Base-by-base conservation (phyloP, 768 basidiomycete species). In the Pilatotrama ljubarskyi region DNA sequence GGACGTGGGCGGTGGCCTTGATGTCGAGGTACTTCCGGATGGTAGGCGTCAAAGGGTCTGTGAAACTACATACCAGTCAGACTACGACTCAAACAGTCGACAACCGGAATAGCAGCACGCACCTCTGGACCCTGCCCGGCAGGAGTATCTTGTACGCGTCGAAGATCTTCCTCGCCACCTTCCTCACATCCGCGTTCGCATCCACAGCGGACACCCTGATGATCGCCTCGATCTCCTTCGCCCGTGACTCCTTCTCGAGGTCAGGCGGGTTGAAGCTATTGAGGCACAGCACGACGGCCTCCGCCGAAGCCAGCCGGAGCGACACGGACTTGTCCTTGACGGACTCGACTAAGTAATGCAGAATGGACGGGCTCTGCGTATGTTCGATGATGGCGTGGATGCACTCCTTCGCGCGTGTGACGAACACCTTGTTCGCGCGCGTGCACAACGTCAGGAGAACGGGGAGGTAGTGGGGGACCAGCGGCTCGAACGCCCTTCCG, bases 261-360 rank as follows among this genome's bases (percentile, higher is more conserved):
- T 92, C 89, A 0, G 89, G 88, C 9, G 90, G 91, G 72, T 90
- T 91, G 70, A 86, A 87, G 65, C 82, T 85, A 60, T 89, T 89
- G 52, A 93, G 75, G 62, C 85, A 88, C 15, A 80, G 77, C 49
- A 92, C 68, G 0, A 85, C 77, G 29, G 83, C 78, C 71, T 93
- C 90, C 3, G 84, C 82, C n/a, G 84, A 82, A 17, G 81, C 79
- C 5, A 89, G 68, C 52, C 93, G 81, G 26, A 88, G 74, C 2
- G 83, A 81, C 18, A 77, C 72, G 15, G 87, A 85, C 69, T 93
- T 93, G 70, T 93, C 90, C 68, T 82, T 83, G 53, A 84, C 69
- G 29, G 78, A 78, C 36, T 83, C 83, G 5, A 80, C 68, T 18
- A 93, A 78, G 65, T 84, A 80, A 0, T 86, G 74, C 3, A 92